phyloP scores from a whole-genome alignment of 1,284 basidiomycete species.

The Austroboletus olivaceoglutinosus region DNA sequence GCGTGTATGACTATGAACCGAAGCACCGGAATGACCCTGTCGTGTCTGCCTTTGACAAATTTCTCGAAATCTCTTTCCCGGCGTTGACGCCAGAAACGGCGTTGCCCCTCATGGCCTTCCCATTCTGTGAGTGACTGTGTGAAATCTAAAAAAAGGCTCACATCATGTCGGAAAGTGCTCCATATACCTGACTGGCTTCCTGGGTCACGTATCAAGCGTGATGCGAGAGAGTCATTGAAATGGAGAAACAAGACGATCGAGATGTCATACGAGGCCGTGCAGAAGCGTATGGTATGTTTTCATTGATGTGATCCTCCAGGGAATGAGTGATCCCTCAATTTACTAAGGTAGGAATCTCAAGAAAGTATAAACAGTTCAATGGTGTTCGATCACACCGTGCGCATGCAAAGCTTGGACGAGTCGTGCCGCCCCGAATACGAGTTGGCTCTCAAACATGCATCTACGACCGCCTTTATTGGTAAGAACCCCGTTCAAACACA shows the following conservation, averaged over 20 bases:
- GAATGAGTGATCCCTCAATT: neutral
- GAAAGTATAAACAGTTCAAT: neutral
- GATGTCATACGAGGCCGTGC: slow-evolving; percentile 15
- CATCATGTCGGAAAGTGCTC: slow-evolving; percentile 8
- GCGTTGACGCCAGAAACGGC: neutral
- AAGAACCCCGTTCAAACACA: neutral
- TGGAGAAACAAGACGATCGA: slow-evolving; percentile 7
- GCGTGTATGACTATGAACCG: slow-evolving; percentile 17
- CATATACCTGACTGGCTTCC: slow-evolving; percentile 19
- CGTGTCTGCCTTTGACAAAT: slow-evolving; percentile 2
- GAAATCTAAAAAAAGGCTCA: no score
- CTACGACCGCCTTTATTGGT: slow-evolving; percentile 10
- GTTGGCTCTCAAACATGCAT: slow-evolving; percentile 9
- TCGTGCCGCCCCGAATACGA: neutral
- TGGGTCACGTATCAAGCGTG: slow-evolving; percentile 7
- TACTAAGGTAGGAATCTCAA: neutral
- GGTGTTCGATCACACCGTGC: slow-evolving; percentile 15
- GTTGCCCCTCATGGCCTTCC: slow-evolving; percentile 11
- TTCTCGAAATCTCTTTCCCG: neutral
- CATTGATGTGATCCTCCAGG: no score
- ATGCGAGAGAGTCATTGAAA: neutral
- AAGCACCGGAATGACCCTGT: slow-evolving; percentile 11
- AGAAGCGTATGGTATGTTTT: slow-evolving; percentile 10
- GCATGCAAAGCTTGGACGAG: slow-evolving; percentile 9
- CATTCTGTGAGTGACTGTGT: slow-evolving; percentile 15